Percentiles rank a stretch among this genome's conserved stretches.
phyloP scores from a whole-genome alignment of 768 basidiomycete species.

The Nidularia pulvinata region DNA sequence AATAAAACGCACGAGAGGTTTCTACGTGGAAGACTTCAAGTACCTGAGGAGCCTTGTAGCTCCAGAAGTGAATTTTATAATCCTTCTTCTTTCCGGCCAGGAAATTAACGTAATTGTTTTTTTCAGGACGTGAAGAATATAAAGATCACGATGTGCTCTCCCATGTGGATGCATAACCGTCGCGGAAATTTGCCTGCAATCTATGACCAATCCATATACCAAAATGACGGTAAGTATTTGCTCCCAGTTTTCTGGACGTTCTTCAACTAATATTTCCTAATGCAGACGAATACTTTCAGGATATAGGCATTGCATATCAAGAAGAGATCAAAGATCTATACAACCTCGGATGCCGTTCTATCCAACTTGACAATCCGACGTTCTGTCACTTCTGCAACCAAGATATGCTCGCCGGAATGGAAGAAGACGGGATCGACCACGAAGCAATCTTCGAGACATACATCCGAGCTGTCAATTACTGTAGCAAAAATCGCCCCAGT shows the following conservation, averaged over 20 bases:
- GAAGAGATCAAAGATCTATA: conserved; percentile 49
- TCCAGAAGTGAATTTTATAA: conserved; percentile 38
- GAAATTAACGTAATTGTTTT: neutral
- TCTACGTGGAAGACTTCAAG: conserved; percentile 66
- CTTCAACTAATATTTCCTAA: neutral
- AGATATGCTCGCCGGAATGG: conserved; percentile 50
- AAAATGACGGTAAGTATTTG: conserved; percentile 45
- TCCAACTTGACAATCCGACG: conserved; percentile 53
- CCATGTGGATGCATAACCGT: conserved; percentile 71
- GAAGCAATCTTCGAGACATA: conserved; percentile 68
- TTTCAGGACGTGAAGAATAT: conserved; percentile 60
- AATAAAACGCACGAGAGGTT: conserved; percentile 58
- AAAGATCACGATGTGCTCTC: conserved; percentile 73
- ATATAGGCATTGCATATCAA: conserved; percentile 44
- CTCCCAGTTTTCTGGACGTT: neutral
- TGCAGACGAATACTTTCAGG: conserved; percentile 50
- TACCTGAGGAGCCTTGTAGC: conserved; percentile 55
- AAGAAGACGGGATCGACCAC: conserved; percentile 57
- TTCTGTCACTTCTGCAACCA: conserved; percentile 71
- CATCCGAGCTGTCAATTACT: conserved; percentile 63
- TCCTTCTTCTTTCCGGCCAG: neutral
- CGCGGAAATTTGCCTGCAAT: conserved; percentile 53
- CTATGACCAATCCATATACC: conserved; percentile 59
- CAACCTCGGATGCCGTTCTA: conserved; percentile 46
- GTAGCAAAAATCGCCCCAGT: conserved; percentile 47